Evolutionary conservation across 768 basidiomycete genomes (phyloP).

Genomic region (Lactifluus hygrophoroides): DNA sequence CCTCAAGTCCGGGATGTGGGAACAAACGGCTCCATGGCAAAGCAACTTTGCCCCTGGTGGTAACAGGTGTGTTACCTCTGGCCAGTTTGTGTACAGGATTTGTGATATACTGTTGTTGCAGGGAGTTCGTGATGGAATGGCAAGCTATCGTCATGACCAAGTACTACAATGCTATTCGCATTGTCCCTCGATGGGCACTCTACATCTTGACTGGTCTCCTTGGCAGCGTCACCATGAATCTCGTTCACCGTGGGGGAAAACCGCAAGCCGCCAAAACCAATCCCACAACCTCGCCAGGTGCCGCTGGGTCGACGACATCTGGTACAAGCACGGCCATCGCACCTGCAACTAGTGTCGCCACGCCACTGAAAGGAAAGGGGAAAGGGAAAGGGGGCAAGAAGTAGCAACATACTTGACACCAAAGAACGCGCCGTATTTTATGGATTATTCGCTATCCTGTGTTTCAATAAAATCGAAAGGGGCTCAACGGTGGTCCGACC

Average conservation of each 20-base stretch:
- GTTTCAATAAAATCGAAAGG: background rate
- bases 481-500: background rate
- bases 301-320: background rate
- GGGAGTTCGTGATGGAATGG: constrained; percentile 62
- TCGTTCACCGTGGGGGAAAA: constrained; percentile 41
- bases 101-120: constrained; percentile 24
- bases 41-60: constrained; percentile 70
- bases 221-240: constrained; percentile 57
- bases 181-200: constrained; percentile 66
- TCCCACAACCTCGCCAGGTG: background rate
- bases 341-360: background rate
- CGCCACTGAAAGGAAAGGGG: constrained; percentile 15
- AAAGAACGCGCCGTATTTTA: background rate
- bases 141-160: constrained; percentile 41
- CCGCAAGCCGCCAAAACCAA: constrained; percentile 19
- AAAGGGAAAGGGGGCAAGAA: constrained; percentile 11
- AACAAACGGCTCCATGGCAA: constrained; percentile 57
- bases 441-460: background rate
- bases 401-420: no score
- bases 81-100: background rate
- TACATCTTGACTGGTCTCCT: constrained; percentile 55
- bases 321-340: constrained; percentile 8
- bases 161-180: constrained; percentile 42
- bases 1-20: constrained; percentile 56
- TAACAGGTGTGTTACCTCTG: constrained; percentile 40